Evolutionary conservation across 1,284 basidiomycete species (phyloP).

Genomic region (Mycena sp.): DNA sequence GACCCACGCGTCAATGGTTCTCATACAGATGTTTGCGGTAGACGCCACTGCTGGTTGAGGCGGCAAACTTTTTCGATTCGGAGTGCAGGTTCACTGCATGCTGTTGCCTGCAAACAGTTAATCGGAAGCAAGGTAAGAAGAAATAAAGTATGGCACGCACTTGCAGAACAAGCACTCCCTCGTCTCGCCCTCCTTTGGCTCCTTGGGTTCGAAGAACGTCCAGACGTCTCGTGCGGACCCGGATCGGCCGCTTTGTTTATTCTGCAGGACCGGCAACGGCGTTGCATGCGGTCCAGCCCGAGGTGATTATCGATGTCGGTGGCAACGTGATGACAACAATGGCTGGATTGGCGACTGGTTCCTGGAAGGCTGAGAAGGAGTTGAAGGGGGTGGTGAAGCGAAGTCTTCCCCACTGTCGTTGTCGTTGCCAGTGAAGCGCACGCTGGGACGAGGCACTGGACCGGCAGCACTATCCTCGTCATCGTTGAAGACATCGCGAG

Average conservation of each 20-base stretch:
- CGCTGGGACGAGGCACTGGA: neutral
- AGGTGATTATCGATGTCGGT: neutral
- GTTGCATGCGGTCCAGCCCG: slow-evolving; percentile 2
- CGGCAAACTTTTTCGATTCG: neutral
- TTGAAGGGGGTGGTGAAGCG: slow-evolving; percentile 1
- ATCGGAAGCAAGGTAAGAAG: neutral
- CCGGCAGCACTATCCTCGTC: neutral
- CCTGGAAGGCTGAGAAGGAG: neutral
- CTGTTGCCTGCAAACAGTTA: neutral
- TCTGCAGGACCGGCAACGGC: neutral
- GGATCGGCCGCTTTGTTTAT: neutral
- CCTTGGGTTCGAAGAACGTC: slow-evolving; percentile 16
- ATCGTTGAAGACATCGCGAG: neutral
- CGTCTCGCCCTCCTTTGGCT: no score
- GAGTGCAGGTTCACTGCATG: neutral
- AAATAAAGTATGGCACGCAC: neutral
- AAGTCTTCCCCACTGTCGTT: neutral
- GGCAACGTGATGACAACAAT: neutral
- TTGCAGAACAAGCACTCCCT: neutral
- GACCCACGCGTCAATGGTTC: slow-evolving; percentile 12
- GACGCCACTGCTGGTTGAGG: neutral
- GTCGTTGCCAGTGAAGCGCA: neutral
- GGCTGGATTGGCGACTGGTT: neutral
- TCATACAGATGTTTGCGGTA: slow-evolving; percentile 6
- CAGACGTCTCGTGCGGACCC: slow-evolving; percentile 2